phyloP scores from a whole-genome alignment of 768 basidiomycete genomes.

The Filobasidium wieringae region DNA sequence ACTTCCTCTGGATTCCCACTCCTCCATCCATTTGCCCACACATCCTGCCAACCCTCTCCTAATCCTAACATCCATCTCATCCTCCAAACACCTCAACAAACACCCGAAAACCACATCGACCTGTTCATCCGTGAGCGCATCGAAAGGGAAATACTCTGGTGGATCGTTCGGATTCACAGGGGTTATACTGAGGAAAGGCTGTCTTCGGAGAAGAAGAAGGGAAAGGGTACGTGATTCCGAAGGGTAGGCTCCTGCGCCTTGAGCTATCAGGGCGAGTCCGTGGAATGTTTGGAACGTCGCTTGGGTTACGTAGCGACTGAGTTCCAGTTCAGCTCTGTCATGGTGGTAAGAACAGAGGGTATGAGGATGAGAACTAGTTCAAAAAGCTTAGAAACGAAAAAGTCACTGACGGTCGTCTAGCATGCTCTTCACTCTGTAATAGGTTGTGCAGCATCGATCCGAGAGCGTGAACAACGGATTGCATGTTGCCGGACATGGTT shows the following conservation, averaged over 20 bases:
- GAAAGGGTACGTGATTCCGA: background rate
- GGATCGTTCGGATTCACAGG: background rate
- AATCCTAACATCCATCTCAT: conserved; percentile 13
- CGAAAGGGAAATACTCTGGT: background rate
- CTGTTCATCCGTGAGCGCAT: background rate
- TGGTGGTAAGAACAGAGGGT: background rate
- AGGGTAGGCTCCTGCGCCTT: conserved; percentile 5
- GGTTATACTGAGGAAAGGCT: background rate
- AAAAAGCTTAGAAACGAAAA: background rate
- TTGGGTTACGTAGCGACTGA: background rate
- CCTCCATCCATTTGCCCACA: conserved; percentile 8
- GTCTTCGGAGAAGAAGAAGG: background rate
- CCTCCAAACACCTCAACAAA: conserved; percentile 6
- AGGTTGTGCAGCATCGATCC: background rate
- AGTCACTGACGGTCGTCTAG: background rate
- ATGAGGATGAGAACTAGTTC: background rate
- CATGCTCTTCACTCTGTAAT: background rate
- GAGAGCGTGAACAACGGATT: background rate
- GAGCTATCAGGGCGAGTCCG: conserved; percentile 6
- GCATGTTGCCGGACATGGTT: background rate
- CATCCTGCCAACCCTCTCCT: conserved; percentile 7
- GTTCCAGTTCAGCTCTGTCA: background rate
- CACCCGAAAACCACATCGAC: conserved; percentile 3
- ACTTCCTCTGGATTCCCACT: conserved; percentile 6
- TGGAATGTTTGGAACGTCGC: background rate